Percentiles rank a stretch among this genome's conserved stretches.
These are phyloP conservation scores for Scheffersomyces titani DNA, from an alignment of 1,139 yeast genomes.

Conservation along the genomic window DNA sequence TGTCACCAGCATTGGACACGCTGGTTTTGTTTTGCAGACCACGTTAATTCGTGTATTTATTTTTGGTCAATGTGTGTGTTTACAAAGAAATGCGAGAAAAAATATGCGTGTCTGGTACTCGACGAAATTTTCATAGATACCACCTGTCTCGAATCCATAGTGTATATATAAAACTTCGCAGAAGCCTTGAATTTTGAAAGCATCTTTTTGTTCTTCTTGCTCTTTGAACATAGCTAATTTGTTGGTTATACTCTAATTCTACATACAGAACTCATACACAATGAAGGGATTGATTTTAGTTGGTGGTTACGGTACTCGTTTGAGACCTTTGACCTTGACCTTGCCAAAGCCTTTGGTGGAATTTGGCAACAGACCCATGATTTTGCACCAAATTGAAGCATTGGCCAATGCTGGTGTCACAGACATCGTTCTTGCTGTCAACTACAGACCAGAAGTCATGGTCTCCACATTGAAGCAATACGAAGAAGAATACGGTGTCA, in stretches of 20 bases:
- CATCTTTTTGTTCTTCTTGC: slow-evolving; percentile 1
- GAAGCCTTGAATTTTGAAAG: neutral
- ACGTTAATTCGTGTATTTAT: neutral
- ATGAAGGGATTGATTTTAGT: slow-evolving; percentile 99
- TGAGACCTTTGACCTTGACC: slow-evolving; percentile 97
- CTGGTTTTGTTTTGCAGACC: neutral
- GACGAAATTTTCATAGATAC: neutral
- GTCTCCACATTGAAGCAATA: slow-evolving; percentile 91
- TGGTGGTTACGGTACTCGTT: slow-evolving; percentile 99
- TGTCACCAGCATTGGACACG: neutral
- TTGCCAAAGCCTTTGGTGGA: slow-evolving; percentile 98
- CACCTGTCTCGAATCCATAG: neutral
- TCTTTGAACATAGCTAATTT: slow-evolving; percentile 5
- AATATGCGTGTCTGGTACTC: neutral
- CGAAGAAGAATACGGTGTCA: slow-evolving; percentile 92
- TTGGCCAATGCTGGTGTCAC: slow-evolving; percentile 98
- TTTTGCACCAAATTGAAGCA: slow-evolving; percentile 96
- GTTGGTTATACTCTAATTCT: neutral
- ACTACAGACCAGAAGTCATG: slow-evolving; percentile 99
- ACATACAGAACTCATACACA: slow-evolving; percentile 30
- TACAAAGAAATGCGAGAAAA: neutral
- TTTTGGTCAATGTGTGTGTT: neutral
- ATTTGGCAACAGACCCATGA: slow-evolving; percentile 98
- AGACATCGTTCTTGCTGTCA: slow-evolving; percentile 97
- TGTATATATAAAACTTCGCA: neutral